Percentiles rank a stretch among this genome's conserved stretches.
These are phyloP conservation scores for Claviceps sp. DNA, from an alignment of 2,329 filamentous ascomycete species.

Conservation along the genomic window DNA sequence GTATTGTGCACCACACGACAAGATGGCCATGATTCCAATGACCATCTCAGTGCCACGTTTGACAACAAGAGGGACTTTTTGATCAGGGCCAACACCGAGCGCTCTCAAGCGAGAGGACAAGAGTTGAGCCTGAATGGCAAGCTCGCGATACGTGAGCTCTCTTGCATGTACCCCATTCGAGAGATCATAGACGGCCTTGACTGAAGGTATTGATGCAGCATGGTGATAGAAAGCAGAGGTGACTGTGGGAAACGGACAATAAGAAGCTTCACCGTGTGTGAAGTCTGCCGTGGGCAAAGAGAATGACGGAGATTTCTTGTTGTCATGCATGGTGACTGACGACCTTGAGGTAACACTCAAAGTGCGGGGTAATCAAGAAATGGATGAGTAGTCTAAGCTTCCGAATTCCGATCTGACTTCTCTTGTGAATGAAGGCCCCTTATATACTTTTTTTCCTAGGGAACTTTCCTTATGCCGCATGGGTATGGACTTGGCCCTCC, in stretches of 20 bases:
- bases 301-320: conserved; percentile 4
- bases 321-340: conserved; percentile 6
- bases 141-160: conserved; percentile 30
- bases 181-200: conserved; percentile 25
- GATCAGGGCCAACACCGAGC: conserved; percentile 27
- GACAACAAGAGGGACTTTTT: conserved; percentile 41
- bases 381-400: conserved; percentile 2
- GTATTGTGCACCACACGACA: conserved; percentile 45
- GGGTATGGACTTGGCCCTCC: conserved; percentile 1
- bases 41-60: conserved; percentile 43
- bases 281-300: conserved; percentile 5
- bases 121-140: conserved; percentile 27
- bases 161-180: conserved; percentile 12
- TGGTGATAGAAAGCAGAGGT: conserved; percentile 26
- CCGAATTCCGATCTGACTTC: background rate
- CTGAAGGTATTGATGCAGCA: conserved; percentile 22
- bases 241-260: conserved; percentile 23
- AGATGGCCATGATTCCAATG: conserved; percentile 40
- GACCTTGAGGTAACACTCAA: conserved; percentile 2
- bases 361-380: background rate
- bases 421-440: conserved; percentile 5
- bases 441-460: conserved; percentile 7
- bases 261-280: conserved; percentile 8
- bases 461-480: conserved; percentile 4
- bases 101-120: conserved; percentile 26